phyloP scores from a whole-genome alignment of 345 rosid genomes.

The Linum trigynum region DNA sequence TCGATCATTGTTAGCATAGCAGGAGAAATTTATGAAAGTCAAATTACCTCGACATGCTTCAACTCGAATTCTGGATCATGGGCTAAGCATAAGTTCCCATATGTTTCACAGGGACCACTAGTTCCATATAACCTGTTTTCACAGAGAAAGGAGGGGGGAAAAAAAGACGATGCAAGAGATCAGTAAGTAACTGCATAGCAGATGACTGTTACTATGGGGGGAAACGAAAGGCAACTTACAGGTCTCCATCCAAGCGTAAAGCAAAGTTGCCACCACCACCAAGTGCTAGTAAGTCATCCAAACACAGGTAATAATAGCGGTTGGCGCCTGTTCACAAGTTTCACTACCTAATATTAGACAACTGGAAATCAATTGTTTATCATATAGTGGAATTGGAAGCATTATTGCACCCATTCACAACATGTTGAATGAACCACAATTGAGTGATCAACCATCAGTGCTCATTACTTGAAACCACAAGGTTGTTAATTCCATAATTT shows the following conservation, averaged over 20 bases:
- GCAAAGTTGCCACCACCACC: slow-evolving; percentile 93
- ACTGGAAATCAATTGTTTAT: neutral
- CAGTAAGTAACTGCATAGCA: too few relatives aligned
- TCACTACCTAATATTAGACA: neutral
- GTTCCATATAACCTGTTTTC: slow-evolving; percentile 67
- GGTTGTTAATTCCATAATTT: too few relatives aligned
- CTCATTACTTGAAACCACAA: too few relatives aligned
- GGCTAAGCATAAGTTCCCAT: slow-evolving; percentile 76
- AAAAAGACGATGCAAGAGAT: too few relatives aligned
- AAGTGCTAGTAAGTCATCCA: slow-evolving; percentile 73
- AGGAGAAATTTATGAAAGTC: neutral
- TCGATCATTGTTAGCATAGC: neutral
- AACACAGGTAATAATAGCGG: slow-evolving; percentile 71
- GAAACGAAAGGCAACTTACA: slow-evolving; percentile 46
- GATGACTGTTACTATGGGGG: too few relatives aligned
- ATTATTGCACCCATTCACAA: neutral
- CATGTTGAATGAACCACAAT: too few relatives aligned
- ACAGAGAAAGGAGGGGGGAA: neutral
- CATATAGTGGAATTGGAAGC: neutral
- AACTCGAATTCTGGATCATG: slow-evolving; percentile 57
- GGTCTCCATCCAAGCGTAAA: slow-evolving; percentile 66
- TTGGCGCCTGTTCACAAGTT: slow-evolving; percentile 59
- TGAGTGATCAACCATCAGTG: too few relatives aligned
- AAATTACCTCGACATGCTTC: slow-evolving; percentile 78
- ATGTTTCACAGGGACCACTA: slow-evolving; percentile 82